A percentile compares a stretch with the other conserved stretches of the same genome.
Evolutionary conservation across 2,329 filamentous ascomycete species (phyloP).

Genomic region (Fusarium agapanthi): DNA sequence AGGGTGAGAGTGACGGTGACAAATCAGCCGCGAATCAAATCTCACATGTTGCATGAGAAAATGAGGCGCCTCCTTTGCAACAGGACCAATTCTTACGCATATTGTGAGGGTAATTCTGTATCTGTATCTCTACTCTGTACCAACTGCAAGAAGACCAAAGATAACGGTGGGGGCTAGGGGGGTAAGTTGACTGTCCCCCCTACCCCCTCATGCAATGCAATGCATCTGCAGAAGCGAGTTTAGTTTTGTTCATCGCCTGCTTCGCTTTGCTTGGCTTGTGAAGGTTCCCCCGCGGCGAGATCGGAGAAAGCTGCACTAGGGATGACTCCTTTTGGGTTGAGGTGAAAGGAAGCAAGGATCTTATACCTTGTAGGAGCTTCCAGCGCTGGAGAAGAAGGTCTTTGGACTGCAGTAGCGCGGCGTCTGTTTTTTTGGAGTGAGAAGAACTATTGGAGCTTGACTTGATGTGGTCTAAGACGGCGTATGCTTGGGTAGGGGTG

Average conservation of each 20-base stretch:
- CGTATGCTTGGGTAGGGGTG: background rate
- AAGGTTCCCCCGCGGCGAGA: slow-evolving; percentile 38
- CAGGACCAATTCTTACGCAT: slow-evolving; percentile 36
- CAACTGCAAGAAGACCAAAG: slow-evolving; percentile 13
- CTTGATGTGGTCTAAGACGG: slow-evolving; percentile 33
- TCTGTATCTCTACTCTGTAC: slow-evolving; percentile 15
- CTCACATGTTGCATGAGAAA: slow-evolving; percentile 14
- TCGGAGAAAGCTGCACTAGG: slow-evolving; percentile 34
- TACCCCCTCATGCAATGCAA: slow-evolving; percentile 22
- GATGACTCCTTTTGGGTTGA: slow-evolving; percentile 38
- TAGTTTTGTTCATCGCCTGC: slow-evolving; percentile 21
- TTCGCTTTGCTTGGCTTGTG: background rate
- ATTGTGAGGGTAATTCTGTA: slow-evolving; percentile 36
- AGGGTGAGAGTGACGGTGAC: slow-evolving; percentile 16
- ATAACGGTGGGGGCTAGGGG: slow-evolving; percentile 35
- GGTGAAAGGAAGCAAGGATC: slow-evolving; percentile 14
- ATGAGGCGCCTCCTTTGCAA: slow-evolving; percentile 9
- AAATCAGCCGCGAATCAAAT: slow-evolving; percentile 17
- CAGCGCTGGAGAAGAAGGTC: slow-evolving; percentile 40
- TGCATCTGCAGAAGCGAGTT: slow-evolving; percentile 10
- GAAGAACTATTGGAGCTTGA: slow-evolving; percentile 28
- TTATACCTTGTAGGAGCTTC: slow-evolving; percentile 35
- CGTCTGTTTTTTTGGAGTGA: slow-evolving; percentile 8
- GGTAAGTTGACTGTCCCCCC: slow-evolving; percentile 10
- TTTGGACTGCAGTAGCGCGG: slow-evolving; percentile 37